Conservation (phyloP, 805 yeast genomes). For the Komagataella pseudopastoris region DNA sequence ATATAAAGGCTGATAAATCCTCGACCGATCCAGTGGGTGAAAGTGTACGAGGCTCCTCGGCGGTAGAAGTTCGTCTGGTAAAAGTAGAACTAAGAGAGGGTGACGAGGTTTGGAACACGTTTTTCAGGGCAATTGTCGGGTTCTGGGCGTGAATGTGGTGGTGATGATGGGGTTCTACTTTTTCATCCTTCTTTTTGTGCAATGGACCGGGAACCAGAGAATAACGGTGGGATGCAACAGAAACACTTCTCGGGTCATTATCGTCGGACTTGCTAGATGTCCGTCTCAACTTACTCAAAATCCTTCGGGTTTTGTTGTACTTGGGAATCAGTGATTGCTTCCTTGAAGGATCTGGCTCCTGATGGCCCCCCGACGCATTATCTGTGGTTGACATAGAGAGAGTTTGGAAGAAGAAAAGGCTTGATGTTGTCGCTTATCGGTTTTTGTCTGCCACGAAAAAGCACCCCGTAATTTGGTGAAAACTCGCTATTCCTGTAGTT, state of each 20-base stretch:
- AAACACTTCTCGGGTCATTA: background rate
- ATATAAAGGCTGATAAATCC: background rate
- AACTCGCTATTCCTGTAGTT: background rate
- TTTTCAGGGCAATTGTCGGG: background rate
- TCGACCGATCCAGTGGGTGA: background rate
- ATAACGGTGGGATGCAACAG: background rate
- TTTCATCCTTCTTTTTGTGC: background rate
- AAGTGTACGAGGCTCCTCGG: background rate
- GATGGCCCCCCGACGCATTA: background rate
- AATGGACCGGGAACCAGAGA: background rate
- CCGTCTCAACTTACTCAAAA: background rate
- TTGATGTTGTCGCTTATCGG: background rate
- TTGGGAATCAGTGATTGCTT: background rate
- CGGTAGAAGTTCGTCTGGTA: background rate
- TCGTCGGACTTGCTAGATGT: background rate
- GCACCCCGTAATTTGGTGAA: background rate
- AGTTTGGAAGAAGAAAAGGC: background rate
- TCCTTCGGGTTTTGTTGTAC: background rate
- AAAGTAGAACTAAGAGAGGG: background rate
- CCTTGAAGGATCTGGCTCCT: background rate
- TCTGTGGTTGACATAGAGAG: background rate
- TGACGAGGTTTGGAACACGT: background rate
- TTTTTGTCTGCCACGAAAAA: background rate
- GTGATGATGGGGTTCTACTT: background rate
- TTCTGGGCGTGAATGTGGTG: background rate